Base-by-base conservation (phyloP, 2,329 filamentous ascomycete genomes). In the Daldinia sp. region DNA sequence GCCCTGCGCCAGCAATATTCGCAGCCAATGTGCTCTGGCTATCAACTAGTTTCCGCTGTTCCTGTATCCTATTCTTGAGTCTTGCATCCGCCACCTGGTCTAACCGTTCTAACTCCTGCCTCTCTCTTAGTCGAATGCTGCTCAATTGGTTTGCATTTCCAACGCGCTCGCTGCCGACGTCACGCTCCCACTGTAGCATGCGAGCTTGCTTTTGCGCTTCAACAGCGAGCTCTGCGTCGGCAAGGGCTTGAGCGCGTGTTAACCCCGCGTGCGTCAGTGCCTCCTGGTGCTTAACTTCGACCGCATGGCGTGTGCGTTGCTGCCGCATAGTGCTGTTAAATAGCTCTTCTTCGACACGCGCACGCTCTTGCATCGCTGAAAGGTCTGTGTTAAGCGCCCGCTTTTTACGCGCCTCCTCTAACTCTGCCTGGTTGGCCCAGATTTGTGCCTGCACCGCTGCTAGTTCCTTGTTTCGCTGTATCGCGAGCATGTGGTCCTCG, bases 361-460 rank as follows among this genome's bases (percentile, higher is more conserved):
- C 84, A 12, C 82, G 82, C 50, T 83, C 81, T 15, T 79, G 79
- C 4, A 86, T 72, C 2, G 81, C 79, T 0, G 76, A 73, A 0
- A 88, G 70, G 39, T 88, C 85, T 28, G 85, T 81, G 35, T 73
- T 76, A 50, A 82, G 85, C 13, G 82, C 76, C n/a, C 82, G 82
- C 18, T 81, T 81, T 23, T 82, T 82, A 6, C 85, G 83, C 10
- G 81, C 79, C 62, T 87, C 85, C 63, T 88, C 87, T 28, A 88
- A 79, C 65, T 86, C 83, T 0, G 84, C 81, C 56, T 84, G 84
- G 54, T 82, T 80, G 0, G 80, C 77, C 74, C 81, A 83, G 55
- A 88, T 85, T 61, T 85, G 81, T 60, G 83, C 81, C 68, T 88
- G 85, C 0, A 87, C 80, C 1, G 78, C 78, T 0, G 87, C 86